These are phyloP conservation scores for Arxiozyma telluris DNA, from an alignment of 1,139 yeast species.

Conservation along the genomic window DNA sequence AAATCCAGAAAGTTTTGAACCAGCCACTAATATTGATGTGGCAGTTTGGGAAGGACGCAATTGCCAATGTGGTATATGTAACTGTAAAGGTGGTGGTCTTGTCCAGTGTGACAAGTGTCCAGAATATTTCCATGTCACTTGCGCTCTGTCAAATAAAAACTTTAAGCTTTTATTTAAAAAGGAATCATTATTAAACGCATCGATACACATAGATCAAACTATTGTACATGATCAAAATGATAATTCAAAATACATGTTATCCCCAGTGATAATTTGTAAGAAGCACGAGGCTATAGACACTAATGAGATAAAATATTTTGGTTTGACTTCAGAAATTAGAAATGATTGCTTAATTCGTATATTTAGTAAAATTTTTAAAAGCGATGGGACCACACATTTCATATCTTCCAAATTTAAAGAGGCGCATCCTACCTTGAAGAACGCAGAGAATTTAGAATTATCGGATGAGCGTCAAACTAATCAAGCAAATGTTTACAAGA, in stretches of 20 bases:
- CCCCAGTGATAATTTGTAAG: constrained; percentile 16
- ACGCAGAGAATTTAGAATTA: neutral
- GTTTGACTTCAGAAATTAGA: constrained; percentile 3
- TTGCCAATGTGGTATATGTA: constrained; percentile 36
- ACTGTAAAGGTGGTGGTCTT: constrained; percentile 36
- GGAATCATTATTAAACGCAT: neutral
- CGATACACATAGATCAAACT: neutral
- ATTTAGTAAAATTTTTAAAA: constrained; percentile 11
- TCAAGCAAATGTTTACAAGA: neutral
- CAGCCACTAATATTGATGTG: constrained; percentile 31
- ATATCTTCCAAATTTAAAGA: constrained; percentile 12
- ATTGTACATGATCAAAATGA: constrained; percentile 3
- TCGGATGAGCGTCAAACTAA: neutral
- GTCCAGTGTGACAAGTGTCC: constrained; percentile 38
- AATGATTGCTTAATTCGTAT: constrained; percentile 10
- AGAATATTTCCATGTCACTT: constrained; percentile 48
- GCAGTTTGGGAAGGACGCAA: constrained; percentile 16
- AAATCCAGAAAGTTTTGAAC: constrained; percentile 36
- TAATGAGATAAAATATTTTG: constrained; percentile 1
- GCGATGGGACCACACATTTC: constrained; percentile 4
- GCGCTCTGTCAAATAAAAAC: constrained; percentile 48
- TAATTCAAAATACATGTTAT: constrained; percentile 3
- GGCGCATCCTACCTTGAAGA: neutral
- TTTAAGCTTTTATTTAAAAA: constrained; percentile 40
- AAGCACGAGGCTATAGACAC: constrained; percentile 7